Base-by-base conservation (phyloP, 1,139 yeast genomes). In the Lodderomyces jiufengensis region DNA sequence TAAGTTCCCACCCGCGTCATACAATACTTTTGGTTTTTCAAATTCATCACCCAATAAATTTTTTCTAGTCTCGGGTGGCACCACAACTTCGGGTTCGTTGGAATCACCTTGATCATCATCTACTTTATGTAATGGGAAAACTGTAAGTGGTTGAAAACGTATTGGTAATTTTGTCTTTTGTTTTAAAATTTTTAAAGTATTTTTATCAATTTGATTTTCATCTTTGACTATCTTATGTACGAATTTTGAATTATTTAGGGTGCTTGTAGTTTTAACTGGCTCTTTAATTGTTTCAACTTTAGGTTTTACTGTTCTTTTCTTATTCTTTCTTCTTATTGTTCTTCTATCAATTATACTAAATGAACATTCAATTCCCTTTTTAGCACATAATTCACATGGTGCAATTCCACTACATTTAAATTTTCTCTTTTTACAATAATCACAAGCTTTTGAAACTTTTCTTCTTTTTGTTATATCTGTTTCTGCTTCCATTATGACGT, bases 361-460 rank as follows among this genome's bases (percentile, higher is more conserved):
- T 33, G 46, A 42, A 38, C 64, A 59, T 7, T 46, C 52, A 15
- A 50, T 45, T 20, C 48, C 47, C 44, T 53, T 55, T 45, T 53
- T 55, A 22, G 44, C 38, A 39, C 64, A 59, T 21, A 54, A 41
- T 25, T 49, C 54, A 44, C 64, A 59, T 1, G 64, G 64, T 5
- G 52, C 43, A 18, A 44, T 47, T 5, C 64, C 64, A 27, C 49
- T 49, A 41, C 64, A 59, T 37, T 60, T 66, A 36, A 59, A 62
- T 41, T 66, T 66, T 27, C 69, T 44, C 37, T 57, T 57, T 46
- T 63, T 64, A 46, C 72, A 66, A 27, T 52, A 53, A 39, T 63
- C 67, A 47, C 72, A 66, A 21, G 72, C 72, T 24, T 59, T 51
- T 3, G 68, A 61, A 9, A 61, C 64, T 37, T 58, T 59, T 24